These are phyloP conservation scores for Bruguiera gymnorhiza DNA, from an alignment of 345 rosid genomes.

Conservation along the genomic window DNA sequence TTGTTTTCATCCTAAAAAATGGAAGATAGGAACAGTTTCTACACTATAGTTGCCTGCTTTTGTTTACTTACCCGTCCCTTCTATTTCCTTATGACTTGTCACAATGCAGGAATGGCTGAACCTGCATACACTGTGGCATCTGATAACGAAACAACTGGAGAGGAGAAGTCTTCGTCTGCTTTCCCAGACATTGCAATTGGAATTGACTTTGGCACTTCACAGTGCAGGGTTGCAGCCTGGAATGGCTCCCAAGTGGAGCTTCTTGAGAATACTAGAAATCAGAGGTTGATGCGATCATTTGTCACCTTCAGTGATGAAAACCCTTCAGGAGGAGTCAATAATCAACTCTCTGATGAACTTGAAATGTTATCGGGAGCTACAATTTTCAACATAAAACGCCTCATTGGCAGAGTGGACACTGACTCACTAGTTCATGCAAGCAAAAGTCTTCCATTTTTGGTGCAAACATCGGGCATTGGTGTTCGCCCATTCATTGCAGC, in stretches of 20 bases:
- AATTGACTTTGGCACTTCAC: constrained; percentile 84
- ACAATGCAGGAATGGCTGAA: constrained; percentile 65
- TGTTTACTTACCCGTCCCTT: not conserved
- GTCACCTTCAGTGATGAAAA: constrained; percentile 75
- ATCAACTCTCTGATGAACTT: constrained; percentile 62
- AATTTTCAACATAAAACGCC: constrained; percentile 87
- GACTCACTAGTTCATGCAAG: constrained; percentile 75
- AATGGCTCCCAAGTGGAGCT: constrained; percentile 81
- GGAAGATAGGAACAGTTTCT: too few species aligned
- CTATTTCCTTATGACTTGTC: not conserved
- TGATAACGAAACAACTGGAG: constrained; percentile 72
- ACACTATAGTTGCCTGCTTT: too few species aligned
- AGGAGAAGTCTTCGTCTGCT: constrained; percentile 59
- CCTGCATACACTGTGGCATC: constrained; percentile 77
- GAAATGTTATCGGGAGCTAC: constrained; percentile 82
- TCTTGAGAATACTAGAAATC: constrained; percentile 67
- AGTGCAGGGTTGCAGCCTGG: constrained; percentile 82
- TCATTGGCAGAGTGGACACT: constrained; percentile 80
- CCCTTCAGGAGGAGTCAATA: constrained; percentile 77
- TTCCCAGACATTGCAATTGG: constrained; percentile 79
- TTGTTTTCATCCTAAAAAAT: too few species aligned
- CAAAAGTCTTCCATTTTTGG: constrained; percentile 72
- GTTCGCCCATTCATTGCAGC: constrained; percentile 82
- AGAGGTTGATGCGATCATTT: constrained; percentile 65
- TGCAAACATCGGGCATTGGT: constrained; percentile 82